Conservation (phyloP, 2,329 filamentous ascomycete genomes). For the Hypoxylon sp. region DNA sequence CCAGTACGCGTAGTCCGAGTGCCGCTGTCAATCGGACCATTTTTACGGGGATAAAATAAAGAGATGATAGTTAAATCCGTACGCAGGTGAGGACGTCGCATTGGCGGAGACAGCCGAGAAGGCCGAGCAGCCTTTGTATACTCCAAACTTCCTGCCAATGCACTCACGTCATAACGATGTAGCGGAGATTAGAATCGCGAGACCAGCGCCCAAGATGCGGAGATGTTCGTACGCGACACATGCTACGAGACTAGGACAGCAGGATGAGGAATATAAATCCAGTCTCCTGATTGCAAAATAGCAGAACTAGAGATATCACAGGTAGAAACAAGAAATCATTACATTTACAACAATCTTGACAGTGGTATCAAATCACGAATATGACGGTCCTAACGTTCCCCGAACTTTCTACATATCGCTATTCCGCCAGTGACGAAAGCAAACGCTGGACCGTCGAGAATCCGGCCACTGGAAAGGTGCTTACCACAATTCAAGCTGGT, state of each 20-base stretch:
- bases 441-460: slow-evolving; percentile 29
- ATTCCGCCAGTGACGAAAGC: slow-evolving; percentile 19
- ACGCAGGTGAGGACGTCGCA: background rate
- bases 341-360: background rate
- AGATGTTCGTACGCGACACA: background rate
- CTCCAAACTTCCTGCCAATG: background rate
- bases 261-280: slow-evolving; percentile 10
- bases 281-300: background rate
- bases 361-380: background rate
- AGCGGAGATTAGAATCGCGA: slow-evolving; percentile 24
- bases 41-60: slow-evolving; percentile 1
- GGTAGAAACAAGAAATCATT: slow-evolving; percentile 8
- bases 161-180: background rate
- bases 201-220: slow-evolving; percentile 2
- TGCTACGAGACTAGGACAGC: background rate
- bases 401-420: slow-evolving; percentile 26
- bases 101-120: slow-evolving; percentile 3
- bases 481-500: slow-evolving; percentile 32
- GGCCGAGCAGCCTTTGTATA: background rate
- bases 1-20: slow-evolving; percentile 1
- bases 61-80: slow-evolving; percentile 15
- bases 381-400: slow-evolving; percentile 17
- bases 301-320: background rate
- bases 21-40: background rate
- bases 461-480: slow-evolving; percentile 28